Conservation (phyloP, 108 stramenopile genomes). For the Asterionellopsis glacialis region DNA sequence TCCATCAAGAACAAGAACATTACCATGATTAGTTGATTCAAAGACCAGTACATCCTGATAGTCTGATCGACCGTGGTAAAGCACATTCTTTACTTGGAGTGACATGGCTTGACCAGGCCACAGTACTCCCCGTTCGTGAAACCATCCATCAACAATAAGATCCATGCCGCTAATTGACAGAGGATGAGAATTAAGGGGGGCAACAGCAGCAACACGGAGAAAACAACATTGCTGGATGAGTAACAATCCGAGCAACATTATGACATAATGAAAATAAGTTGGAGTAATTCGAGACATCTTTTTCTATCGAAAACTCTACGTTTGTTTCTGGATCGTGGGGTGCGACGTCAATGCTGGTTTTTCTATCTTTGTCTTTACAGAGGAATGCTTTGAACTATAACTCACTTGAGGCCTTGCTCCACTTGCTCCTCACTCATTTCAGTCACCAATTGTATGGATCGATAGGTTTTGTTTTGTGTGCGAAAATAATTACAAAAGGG, state of each 20-base stretch:
- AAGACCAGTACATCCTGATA: slow-evolving; percentile 98
- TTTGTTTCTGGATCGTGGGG: too few relatives aligned
- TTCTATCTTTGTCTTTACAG: too few relatives aligned
- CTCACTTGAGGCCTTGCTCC: too few relatives aligned
- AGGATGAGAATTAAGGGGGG: background rate
- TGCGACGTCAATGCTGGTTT: too few relatives aligned
- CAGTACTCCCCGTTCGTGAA: slow-evolving; percentile 77
- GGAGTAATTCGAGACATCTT: background rate
- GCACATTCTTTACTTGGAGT: slow-evolving; percentile 70
- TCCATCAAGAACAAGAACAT: slow-evolving; percentile 94
- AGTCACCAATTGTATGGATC: too few relatives aligned
- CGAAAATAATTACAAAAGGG: too few relatives aligned
- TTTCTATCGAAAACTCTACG: too few relatives aligned
- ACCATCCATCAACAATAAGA: slow-evolving; percentile 82
- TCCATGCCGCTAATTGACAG: slow-evolving; percentile 34
- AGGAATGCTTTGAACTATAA: too few relatives aligned
- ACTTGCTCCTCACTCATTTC: too few relatives aligned
- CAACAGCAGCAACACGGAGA: background rate
- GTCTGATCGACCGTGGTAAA: slow-evolving; percentile 69
- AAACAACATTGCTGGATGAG: background rate
- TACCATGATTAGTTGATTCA: slow-evolving; percentile 86
- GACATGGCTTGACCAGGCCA: slow-evolving; percentile 90
- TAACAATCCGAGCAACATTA: slow-evolving; percentile 16
- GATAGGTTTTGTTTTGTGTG: too few relatives aligned
- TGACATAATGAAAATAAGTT: background rate